Evolutionary conservation across 2,329 filamentous ascomycete genomes (phyloP).

Genomic region (Diaporthe vexans): DNA sequence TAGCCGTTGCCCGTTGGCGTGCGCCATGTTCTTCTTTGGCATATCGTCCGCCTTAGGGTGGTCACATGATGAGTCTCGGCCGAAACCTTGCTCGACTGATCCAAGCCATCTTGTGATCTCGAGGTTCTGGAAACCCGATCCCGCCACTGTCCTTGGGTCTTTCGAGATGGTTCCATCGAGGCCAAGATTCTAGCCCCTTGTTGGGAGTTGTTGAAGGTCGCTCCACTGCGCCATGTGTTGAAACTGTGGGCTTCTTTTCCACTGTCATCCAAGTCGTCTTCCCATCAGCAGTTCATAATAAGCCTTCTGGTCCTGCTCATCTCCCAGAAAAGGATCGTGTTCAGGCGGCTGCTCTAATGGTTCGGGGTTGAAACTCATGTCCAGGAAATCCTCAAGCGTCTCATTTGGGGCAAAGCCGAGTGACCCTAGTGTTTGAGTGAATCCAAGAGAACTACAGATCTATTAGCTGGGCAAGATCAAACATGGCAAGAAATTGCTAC

Average conservation of each 20-base stretch:
- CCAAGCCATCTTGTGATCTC: neutral
- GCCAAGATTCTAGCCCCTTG: neutral
- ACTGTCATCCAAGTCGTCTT: slow-evolving; percentile 40
- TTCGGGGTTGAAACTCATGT: slow-evolving; percentile 54
- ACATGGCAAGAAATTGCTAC: slow-evolving; percentile 25
- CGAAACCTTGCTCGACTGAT: neutral
- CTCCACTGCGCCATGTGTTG: neutral
- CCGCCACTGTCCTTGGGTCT: neutral
- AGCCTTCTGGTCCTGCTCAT: slow-evolving; percentile 53
- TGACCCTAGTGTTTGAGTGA: slow-evolving; percentile 53
- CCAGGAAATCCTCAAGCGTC: slow-evolving; percentile 54
- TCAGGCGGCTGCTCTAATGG: slow-evolving; percentile 46
- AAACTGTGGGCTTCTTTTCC: neutral
- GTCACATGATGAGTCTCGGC: neutral
- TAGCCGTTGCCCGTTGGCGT: neutral
- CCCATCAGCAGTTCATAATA: slow-evolving; percentile 57
- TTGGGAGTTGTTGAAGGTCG: neutral
- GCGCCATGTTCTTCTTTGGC: neutral
- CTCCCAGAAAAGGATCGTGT: slow-evolving; percentile 40
- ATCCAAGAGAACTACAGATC: slow-evolving; percentile 49
- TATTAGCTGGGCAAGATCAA: slow-evolving; percentile 34
- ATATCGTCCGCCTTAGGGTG: neutral
- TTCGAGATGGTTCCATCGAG: neutral
- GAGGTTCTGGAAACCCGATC: neutral
- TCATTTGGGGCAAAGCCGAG: slow-evolving; percentile 55